phyloP scores from a whole-genome alignment of 257 asterid species.

The Solanum okadae region DNA sequence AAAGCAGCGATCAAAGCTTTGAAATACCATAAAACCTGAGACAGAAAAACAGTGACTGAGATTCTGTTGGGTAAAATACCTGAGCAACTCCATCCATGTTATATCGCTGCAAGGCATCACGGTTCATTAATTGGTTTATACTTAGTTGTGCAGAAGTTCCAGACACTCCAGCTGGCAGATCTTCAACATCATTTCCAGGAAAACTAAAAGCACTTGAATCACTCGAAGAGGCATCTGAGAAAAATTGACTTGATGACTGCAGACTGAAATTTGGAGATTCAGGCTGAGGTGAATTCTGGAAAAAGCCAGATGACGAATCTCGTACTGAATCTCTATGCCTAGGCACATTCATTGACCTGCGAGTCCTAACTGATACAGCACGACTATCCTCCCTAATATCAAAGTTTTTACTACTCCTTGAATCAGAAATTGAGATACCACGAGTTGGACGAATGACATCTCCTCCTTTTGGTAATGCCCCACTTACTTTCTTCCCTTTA shows the following conservation, averaged over 20 bases:
- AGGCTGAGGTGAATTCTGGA: conserved; percentile 16
- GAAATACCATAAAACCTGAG: neutral
- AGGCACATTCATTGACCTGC: conserved; percentile 26
- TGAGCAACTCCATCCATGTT: conserved; percentile 56
- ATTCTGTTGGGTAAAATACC: conserved; percentile 27
- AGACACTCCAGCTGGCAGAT: conserved; percentile 11
- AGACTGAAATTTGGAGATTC: conserved; percentile 21
- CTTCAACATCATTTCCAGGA: conserved; percentile 29
- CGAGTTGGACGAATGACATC: conserved; percentile 15
- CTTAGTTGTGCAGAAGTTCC: conserved; percentile 24
- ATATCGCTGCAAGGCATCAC: conserved; percentile 28
- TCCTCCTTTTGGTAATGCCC: conserved; percentile 6
- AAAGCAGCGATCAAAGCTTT: neutral
- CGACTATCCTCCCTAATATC: conserved; percentile 18
- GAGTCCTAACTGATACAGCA: conserved; percentile 32
- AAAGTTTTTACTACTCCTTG: conserved; percentile 21
- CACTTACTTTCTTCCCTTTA: conserved; percentile 23
- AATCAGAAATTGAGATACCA: conserved; percentile 34
- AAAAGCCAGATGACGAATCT: conserved; percentile 14
- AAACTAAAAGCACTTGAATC: conserved; percentile 33
- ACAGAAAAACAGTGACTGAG: neutral
- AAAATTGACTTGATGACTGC: conserved; percentile 18
- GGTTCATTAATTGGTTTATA: conserved; percentile 20
- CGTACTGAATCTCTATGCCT: conserved; percentile 26
- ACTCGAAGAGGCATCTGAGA: conserved; percentile 29